Evolutionary conservation across 306 rosid species (phyloP), one percentile per base, ranked within the genome.

Genomic region (Heteromeles arbutifolia): DNA sequence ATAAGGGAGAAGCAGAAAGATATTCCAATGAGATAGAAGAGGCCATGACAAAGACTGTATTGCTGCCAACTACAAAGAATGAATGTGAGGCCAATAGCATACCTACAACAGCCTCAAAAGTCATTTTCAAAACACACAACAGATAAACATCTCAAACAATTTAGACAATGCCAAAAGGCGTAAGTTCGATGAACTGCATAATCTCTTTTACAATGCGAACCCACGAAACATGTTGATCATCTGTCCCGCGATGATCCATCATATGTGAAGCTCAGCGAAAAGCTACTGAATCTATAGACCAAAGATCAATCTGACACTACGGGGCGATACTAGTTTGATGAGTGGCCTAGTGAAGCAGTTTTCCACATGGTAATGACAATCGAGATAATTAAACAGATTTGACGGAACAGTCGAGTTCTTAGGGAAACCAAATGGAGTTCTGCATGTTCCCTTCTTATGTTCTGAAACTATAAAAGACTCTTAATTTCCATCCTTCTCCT

Each of bases 61-160:
- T 63, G 81, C 75, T 45, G 52, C 58, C 62, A 78, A 12, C 41
- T 59, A 45, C 63, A 48, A 69, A 65, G 43, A 53, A 29, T 26
- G 58, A 43, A 24, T 15, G 43, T 25, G 28, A 24, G 67, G 17
- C 54, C 34, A 63, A 54, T 50, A 48, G 74, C 52, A 69, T 31
- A 75, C 66, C 25, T 48, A 48, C 32, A 77, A 37, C 32, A 77
- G 67, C 78, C 65, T 57, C 68, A 31, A 62, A 62, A 15, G 78
- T 73, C 81, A 77, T 25, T 56, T 67, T 50, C 29, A 67, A 24
- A 24, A 61, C 81, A 56, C 7, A 32, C 37, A 32, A 32, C 37
- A 59, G 74, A 31, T 53, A 39, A 75, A 8, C n/a, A 63, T 14
- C 24, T 29, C 43, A 32, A 44, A 8, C 61, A 56, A 56, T 10